Percentiles rank a stretch among this genome's conserved stretches.
phyloP scores from a whole-genome alignment of 306 rosid genomes.

The Cicer judaicum region DNA sequence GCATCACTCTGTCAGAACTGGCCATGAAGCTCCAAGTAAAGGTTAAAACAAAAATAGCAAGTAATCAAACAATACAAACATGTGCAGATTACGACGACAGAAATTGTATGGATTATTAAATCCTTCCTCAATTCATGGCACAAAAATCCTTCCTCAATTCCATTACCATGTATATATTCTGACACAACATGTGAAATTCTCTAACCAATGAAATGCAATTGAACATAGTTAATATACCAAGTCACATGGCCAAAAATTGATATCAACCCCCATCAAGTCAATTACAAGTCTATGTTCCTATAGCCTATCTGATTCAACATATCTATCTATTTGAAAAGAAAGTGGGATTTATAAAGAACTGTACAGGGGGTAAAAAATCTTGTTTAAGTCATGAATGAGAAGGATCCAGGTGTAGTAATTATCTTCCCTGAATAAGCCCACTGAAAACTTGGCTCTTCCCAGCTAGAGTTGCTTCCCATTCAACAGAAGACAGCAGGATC shows the following conservation, averaged over 20 bases:
- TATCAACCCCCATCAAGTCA: not conserved
- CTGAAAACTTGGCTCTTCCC: constrained; percentile 96
- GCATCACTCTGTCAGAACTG: not conserved
- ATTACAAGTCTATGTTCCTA: not conserved
- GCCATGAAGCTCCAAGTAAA: not conserved
- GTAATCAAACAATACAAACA: constrained; percentile 10
- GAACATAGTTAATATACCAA: not conserved
- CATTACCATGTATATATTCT: not conserved
- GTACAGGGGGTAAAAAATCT: not conserved
- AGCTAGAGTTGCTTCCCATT: constrained; percentile 98
- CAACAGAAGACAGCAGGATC: constrained; percentile 79
- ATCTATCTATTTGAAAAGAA: not conserved
- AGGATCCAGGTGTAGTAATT: constrained; percentile 41
- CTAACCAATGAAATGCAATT: too few species aligned
- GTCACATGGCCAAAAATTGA: not conserved
- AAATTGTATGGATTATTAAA: not conserved
- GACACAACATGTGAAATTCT: constrained; percentile 6
- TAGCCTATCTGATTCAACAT: not conserved
- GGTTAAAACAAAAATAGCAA: not conserved
- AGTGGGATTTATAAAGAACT: not conserved
- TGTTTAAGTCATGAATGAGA: constrained; percentile 12
- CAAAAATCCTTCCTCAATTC: constrained; percentile 17
- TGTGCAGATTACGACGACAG: not conserved
- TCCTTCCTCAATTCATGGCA: constrained; percentile 20
- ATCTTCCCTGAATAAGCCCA: constrained; percentile 96